A percentile compares a stretch with the other conserved stretches of the same genome.
Conservation (phyloP, 2,329 filamentous ascomycete genomes). For the Dichotomopilus funicola region DNA sequence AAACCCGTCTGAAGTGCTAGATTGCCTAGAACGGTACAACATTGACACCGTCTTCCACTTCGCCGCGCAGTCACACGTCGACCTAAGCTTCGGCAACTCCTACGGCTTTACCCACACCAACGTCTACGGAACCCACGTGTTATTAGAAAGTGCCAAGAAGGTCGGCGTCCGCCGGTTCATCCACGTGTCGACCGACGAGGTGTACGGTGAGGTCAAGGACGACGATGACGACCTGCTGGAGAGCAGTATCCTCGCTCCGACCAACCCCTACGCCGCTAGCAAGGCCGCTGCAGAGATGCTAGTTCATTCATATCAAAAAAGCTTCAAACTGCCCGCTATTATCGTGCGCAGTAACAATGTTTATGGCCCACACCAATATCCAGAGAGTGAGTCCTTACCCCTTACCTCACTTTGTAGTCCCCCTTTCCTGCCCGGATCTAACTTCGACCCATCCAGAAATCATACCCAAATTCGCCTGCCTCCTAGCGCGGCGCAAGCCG, state of each 20-base stretch:
- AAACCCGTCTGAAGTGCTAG: slow-evolving; percentile 60
- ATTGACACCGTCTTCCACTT: slow-evolving; percentile 81
- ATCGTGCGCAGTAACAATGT: slow-evolving; percentile 81
- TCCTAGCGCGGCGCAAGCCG: slow-evolving; percentile 59
- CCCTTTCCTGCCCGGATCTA: not conserved
- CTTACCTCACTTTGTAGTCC: not conserved
- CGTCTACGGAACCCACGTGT: slow-evolving; percentile 76
- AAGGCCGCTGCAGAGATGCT: slow-evolving; percentile 81
- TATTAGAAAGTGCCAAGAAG: slow-evolving; percentile 70
- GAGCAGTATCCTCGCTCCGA: slow-evolving; percentile 67
- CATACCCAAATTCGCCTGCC: slow-evolving; percentile 73
- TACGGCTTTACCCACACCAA: slow-evolving; percentile 77
- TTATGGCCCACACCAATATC: slow-evolving; percentile 78
- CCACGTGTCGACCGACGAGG: slow-evolving; percentile 79
- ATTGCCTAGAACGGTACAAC: slow-evolving; percentile 62
- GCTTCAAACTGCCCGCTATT: slow-evolving; percentile 72
- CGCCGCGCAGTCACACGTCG: slow-evolving; percentile 79
- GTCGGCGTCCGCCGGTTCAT: slow-evolving; percentile 67
- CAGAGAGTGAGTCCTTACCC: slow-evolving; percentile 57
- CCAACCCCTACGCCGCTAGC: slow-evolving; percentile 74
- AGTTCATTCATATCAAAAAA: slow-evolving; percentile 80
- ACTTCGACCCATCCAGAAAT: slow-evolving; percentile 54
- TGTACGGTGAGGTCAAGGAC: slow-evolving; percentile 72
- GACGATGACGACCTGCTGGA: slow-evolving; percentile 67
- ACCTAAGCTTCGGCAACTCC: slow-evolving; percentile 75